Conservation (phyloP, 257 asterid genomes). For the Forsythia suspensa region DNA sequence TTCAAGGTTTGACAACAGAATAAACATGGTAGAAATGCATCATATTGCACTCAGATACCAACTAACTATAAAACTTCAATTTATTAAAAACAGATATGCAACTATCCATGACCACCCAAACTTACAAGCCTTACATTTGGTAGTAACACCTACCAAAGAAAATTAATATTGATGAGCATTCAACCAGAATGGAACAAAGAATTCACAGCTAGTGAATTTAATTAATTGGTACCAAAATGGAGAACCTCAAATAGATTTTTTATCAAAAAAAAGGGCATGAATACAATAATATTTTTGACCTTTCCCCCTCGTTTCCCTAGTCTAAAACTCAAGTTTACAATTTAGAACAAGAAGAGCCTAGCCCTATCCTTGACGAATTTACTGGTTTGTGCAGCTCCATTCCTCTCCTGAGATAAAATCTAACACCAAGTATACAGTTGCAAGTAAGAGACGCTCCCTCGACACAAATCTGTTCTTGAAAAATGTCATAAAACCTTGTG, state of each 20-base stretch:
- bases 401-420: neutral
- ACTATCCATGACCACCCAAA: neutral
- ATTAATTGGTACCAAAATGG: conserved; percentile 1
- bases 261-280: neutral
- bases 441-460: neutral
- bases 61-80: neutral
- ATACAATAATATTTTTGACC: neutral
- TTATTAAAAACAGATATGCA: neutral
- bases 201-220: conserved; percentile 6
- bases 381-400: neutral
- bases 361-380: conserved; percentile 3
- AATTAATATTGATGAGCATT: neutral
- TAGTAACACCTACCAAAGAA: neutral
- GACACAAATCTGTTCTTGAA: neutral
- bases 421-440: neutral
- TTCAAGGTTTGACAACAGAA: neutral
- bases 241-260: neutral
- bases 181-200: neutral
- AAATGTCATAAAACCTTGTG: conserved; percentile 34
- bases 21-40: neutral
- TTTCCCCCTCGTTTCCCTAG: conserved; percentile 1
- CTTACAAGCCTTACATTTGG: neutral
- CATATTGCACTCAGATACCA: neutral
- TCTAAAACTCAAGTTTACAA: conserved; percentile 5
- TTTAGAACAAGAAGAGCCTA: neutral